phyloP scores from a whole-genome alignment of 805 yeast species.

The Saccharomycopsis amapae region DNA sequence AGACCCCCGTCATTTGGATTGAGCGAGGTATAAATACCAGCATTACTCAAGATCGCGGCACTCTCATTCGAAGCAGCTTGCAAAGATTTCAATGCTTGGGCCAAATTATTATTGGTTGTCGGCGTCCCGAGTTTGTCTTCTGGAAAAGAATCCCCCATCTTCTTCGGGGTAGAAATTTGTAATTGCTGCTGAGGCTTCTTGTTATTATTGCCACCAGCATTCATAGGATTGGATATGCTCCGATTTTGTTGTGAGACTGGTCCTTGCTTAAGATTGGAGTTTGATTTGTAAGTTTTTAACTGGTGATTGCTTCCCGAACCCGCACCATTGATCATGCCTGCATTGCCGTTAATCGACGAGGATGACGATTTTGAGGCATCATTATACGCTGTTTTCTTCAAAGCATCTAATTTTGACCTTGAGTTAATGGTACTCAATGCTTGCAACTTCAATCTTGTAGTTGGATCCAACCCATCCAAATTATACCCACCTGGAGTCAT shows the following conservation, averaged over 20 bases:
- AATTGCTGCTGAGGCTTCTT: not conserved
- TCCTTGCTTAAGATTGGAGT: not conserved
- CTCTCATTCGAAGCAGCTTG: conserved; percentile 9
- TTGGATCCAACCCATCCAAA: conserved; percentile 20
- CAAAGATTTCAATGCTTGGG: conserved; percentile 17
- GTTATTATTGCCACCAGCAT: not conserved
- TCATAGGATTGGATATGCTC: not conserved
- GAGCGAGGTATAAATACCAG: conserved; percentile 12
- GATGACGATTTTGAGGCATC: not conserved
- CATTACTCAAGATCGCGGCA: conserved; percentile 7
- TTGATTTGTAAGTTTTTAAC: conserved; percentile 1
- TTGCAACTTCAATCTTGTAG: conserved; percentile 50
- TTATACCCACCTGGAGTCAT: conserved; percentile 22
- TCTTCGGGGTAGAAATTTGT: conserved; percentile 1
- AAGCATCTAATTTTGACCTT: conserved; percentile 38
- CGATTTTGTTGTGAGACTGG: too few relatives aligned
- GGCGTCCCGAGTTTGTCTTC: conserved; percentile 2
- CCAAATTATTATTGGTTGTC: conserved; percentile 10
- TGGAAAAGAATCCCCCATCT: not conserved
- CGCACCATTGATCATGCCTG: not conserved
- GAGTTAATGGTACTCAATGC: conserved; percentile 61
- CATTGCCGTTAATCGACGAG: not conserved
- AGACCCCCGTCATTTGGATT: conserved; percentile 5
- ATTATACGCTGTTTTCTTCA: conserved; percentile 25
- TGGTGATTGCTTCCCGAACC: not conserved